Conservation (phyloP, 805 yeast genomes). For the Pachysolen tannophilus region DNA sequence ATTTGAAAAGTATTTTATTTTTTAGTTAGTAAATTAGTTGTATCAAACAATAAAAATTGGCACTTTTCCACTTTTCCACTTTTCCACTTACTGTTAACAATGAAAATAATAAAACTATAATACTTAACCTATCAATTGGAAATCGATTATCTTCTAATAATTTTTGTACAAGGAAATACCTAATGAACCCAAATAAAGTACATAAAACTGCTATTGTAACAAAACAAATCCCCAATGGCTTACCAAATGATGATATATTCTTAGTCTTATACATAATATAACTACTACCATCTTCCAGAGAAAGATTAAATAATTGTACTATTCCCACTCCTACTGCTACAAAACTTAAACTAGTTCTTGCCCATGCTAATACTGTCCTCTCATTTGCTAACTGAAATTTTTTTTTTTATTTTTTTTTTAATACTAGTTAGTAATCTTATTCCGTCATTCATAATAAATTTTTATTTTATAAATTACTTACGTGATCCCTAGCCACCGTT, state of each 20-base stretch:
- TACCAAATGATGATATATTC: conserved; percentile 12
- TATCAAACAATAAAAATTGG: neutral
- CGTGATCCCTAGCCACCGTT: conserved; percentile 46
- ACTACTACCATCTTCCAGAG: neutral
- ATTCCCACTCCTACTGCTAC: conserved; percentile 46
- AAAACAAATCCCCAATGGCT: conserved; percentile 24
- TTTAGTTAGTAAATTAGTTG: neutral
- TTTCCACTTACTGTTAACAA: conserved; percentile 26
- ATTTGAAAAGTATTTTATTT: neutral
- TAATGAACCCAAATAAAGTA: conserved; percentile 30
- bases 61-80: neutral
- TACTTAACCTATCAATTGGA: conserved; percentile 36
- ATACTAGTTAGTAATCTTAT: neutral
- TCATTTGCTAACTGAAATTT: conserved; percentile 43
- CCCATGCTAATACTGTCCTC: conserved; percentile 53
- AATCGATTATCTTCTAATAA: conserved; percentile 28
- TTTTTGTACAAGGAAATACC: conserved; percentile 38
- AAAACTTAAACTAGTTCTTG: conserved; percentile 45
- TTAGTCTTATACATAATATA: neutral
- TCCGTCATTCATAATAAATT: neutral
- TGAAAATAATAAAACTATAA: conserved; percentile 24
- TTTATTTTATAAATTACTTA: conserved; percentile 6
- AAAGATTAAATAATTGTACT: conserved; percentile 40
- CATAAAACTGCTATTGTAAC: conserved; percentile 34
- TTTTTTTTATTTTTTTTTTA: too few species aligned